These are phyloP conservation scores for Tillandsia leiboldiana DNA, from an alignment of 176 grass and related monocot species.

Conservation along the genomic window DNA sequence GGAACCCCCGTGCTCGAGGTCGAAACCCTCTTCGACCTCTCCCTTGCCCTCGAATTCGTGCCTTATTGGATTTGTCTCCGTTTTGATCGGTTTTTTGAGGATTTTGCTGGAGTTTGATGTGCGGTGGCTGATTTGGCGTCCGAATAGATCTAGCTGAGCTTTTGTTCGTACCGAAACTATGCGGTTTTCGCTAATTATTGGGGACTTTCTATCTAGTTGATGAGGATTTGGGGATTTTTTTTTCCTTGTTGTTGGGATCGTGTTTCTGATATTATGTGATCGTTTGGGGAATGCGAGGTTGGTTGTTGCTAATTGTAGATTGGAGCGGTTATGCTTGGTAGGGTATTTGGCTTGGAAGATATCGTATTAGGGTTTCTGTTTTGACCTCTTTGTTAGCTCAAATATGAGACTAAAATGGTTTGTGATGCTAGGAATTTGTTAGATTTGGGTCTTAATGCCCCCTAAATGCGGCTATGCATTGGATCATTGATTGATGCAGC, in stretches of 20 bases:
- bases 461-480: not conserved
- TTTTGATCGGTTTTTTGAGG: not conserved
- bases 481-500: not conserved
- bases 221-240: not conserved
- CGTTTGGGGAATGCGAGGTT: not conserved
- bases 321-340: not conserved
- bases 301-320: not conserved
- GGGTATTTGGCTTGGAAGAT: not conserved
- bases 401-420: too few relatives aligned
- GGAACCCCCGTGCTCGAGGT: conserved; percentile 6
- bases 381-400: too few relatives aligned
- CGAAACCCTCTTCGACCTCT: not conserved
- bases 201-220: not conserved
- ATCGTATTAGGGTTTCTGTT: not conserved
- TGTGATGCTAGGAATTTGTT: not conserved
- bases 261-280: not conserved
- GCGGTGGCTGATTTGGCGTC: not conserved
- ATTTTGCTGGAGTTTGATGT: not conserved
- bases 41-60: not conserved
- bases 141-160: not conserved
- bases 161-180: not conserved
- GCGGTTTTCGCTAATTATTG: not conserved
- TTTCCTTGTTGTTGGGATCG: not conserved
- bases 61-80: not conserved
- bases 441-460: not conserved